Base-by-base conservation (phyloP, 768 basidiomycete genomes). In the Hortiboletus campestris region DNA sequence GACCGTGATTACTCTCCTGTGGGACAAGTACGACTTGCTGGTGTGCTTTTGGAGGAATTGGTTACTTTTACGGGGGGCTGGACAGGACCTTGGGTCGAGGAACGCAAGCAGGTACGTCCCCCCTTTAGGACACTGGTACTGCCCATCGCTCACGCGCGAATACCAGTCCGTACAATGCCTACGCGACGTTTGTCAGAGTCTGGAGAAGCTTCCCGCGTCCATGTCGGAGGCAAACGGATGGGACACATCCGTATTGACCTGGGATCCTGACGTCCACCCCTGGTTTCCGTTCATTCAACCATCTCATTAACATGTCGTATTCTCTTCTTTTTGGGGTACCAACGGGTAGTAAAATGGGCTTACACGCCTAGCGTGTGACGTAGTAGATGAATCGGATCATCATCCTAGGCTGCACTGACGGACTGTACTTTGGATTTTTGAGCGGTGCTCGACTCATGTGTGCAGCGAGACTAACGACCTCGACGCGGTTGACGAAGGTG, bases 31-130 rank as follows among this genome's bases (percentile, higher is more conserved):
- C 63, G 65, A 17, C 70, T 81, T 8, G 85, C 86, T 4, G 65
- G 70, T 1, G 61, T 68, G 13, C 73, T 84, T 4, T 60, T 84
- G 48, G 53, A 14, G 38, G 58, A 40, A 28, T 76, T 45, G 49
- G 72, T 35, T 48, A 69, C 62, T 6, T 59, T 63, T 19, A 55
- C 61, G 4, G 72, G 74, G 6, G 77, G 77, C 0, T 77, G 75
- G 74, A 79, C 77, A 1, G 79, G 76, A 2, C 62, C 69, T 14
- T 83, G 82, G 80, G 74, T 69, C 16, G 69, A 70, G 20, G 81
- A 83, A 57, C 74, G 83, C 46, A 67, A 72, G 48, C 69, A 76
- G 69, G 84, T 83, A 13, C 36, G 16, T 14, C 16, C 7, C 48
- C 16, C 10, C 9, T 4, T 8, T 13, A 13, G 2, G 38, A 10